Evolutionary conservation across 345 rosid species (phyloP), one percentile per base, ranked within the genome.

Genomic region (Citrus maxima): DNA sequence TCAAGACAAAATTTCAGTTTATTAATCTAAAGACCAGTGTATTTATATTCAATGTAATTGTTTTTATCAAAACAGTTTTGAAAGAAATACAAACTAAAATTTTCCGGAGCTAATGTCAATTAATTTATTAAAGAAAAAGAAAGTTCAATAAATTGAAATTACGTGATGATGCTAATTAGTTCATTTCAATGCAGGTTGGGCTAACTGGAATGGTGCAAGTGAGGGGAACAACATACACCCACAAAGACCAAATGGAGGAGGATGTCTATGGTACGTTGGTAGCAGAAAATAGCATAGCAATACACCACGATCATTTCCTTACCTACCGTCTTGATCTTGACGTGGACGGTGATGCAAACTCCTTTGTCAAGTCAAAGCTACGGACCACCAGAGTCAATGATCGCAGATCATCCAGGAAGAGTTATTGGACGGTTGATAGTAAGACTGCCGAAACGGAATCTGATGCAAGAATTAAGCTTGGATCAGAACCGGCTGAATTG

Each of bases 311-410:
- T 71, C 90, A 88, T 61, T 86, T 82, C 79, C 75, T 88, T 28
- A 84, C 64, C 6, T 86, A 82, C 80, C 83, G 86, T 77, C 81
- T 88, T 4, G 90, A 88, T 30, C 88, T 84, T 2, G 90, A 88
- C 77, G 80, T 86, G 37, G 90, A 88, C 38, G 88, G 86, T 34
- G 62, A 76, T 34, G 51, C 76, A 22, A 84, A 88, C 77, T 88
- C 90, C 27, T 88, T 88, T 10, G 77, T 83, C 37, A 88, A 84
- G 76, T 78, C 81, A 28, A 70, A 76, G 67, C 69, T 79, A 18
- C 61, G 64, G 55, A 79, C 76, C 24, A 56, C 60, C 38, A 22
- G 76, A 37, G 80, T 60, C 12, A 55, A 59, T 0, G 34, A 59
- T 59, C 72, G 38, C 51, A 70, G 16, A 16, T 84, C 87, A 5